Conservation (phyloP, 2,329 filamentous ascomycete species). For the Colletotrichum cordylinicola region DNA sequence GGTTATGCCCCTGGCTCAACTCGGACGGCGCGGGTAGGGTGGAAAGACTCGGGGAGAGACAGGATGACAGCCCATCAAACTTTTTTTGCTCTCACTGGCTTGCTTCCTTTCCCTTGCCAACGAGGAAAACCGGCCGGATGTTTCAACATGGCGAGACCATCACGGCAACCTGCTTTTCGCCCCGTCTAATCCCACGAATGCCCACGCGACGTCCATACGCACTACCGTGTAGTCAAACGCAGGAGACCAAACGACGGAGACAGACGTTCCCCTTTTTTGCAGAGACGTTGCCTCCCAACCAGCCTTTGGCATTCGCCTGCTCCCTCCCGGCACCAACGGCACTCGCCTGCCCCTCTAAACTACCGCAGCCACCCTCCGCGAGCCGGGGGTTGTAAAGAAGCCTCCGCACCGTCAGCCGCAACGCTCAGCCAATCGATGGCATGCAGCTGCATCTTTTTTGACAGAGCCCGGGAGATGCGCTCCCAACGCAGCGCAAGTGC, state of each 20-base stretch:
- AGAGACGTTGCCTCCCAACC: background rate
- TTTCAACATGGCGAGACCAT: background rate
- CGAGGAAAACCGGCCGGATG: background rate
- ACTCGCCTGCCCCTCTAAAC: background rate
- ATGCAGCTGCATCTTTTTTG: constrained; percentile 13
- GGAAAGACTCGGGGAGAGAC: background rate
- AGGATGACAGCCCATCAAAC: background rate
- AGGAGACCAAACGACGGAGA: background rate
- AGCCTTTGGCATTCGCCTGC: background rate
- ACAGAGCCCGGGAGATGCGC: background rate
- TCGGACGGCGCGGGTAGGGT: background rate
- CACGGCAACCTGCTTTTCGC: background rate
- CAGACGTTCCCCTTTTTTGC: background rate
- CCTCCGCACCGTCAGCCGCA: constrained; percentile 14
- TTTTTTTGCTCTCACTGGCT: background rate
- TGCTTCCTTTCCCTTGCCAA: background rate
- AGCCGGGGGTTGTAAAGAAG: background rate
- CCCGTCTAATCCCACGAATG: background rate
- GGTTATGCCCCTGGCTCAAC: background rate
- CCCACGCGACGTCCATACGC: background rate
- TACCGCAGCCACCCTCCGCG: background rate
- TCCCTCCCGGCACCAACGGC: constrained; percentile 15
- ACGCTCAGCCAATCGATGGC: constrained; percentile 12
- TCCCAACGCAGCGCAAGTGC: background rate
- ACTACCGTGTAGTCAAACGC: background rate